Conservation (phyloP, 129 eudicot genomes). For the Tanacetum coccineum region DNA sequence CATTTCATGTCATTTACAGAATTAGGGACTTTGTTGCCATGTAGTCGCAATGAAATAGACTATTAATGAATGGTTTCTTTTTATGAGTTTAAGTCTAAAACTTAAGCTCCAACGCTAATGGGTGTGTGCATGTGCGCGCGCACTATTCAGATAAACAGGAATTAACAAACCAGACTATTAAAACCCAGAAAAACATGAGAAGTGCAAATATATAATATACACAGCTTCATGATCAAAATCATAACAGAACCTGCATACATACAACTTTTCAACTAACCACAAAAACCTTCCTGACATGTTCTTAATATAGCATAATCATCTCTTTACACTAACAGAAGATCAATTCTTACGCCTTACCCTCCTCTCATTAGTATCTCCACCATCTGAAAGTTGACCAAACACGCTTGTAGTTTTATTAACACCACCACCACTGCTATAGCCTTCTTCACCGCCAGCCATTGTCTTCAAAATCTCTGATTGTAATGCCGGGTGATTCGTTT, state of each 20-base stretch:
- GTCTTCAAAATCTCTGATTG: constrained; percentile 86
- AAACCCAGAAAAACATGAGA: too few relatives aligned
- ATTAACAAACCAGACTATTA: too few relatives aligned
- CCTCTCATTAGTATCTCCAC: constrained; percentile 75
- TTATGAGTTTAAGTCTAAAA: too few relatives aligned
- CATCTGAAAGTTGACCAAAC: constrained; percentile 89
- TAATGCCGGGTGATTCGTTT: constrained; percentile 56
- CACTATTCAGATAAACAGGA: too few relatives aligned
- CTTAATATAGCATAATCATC: constrained; percentile 6
- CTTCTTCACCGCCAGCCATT: constrained; percentile 87
- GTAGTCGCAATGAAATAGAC: too few relatives aligned
- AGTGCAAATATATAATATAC: constrained; percentile 8
- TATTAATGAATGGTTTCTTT: too few relatives aligned
- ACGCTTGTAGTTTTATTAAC: constrained; percentile 75
- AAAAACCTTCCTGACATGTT: background rate
- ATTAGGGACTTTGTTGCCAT: too few relatives aligned
- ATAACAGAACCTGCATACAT: constrained; percentile 19
- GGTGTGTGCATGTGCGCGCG: too few relatives aligned
- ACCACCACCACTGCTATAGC: constrained; percentile 64
- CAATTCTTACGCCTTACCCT: constrained; percentile 82
- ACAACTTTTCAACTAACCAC: constrained; percentile 15
- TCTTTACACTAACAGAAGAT: constrained; percentile 12
- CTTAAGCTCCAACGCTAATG: too few relatives aligned
- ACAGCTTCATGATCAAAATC: constrained; percentile 20
- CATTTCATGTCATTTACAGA: too few relatives aligned